phyloP scores from a whole-genome alignment of 1,284 basidiomycete genomes.

The Ceratobasidium sp. region DNA sequence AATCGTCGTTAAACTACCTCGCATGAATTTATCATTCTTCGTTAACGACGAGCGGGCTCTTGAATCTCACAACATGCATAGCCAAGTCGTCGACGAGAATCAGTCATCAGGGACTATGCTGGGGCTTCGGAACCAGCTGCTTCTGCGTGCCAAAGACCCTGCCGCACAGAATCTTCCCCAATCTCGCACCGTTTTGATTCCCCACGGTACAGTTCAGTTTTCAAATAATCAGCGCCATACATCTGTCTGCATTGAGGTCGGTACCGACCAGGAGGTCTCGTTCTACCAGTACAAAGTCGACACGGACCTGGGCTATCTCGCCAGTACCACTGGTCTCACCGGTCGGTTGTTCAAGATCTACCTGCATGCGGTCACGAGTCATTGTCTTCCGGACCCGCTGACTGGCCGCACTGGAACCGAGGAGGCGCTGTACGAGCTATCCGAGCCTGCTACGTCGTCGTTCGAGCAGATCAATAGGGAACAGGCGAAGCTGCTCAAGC shows the following conservation, averaged over 20 bases:
- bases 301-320: conserved; percentile 55
- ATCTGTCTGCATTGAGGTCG: conserved; percentile 7
- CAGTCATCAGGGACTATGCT: conserved; percentile 51
- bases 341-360: conserved; percentile 58
- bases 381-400: conserved; percentile 60
- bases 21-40: conserved; percentile 46
- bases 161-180: conserved; percentile 24
- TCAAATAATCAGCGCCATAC: conserved; percentile 34
- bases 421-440: conserved; percentile 58
- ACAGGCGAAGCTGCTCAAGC: conserved; percentile 53
- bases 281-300: conserved; percentile 57
- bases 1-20: conserved; percentile 44
- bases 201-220: conserved; percentile 52
- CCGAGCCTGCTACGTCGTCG: conserved; percentile 56
- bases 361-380: conserved; percentile 60
- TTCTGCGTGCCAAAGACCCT: conserved; percentile 38
- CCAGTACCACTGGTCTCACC: conserved; percentile 52
- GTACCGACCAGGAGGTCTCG: not conserved
- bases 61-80: conserved; percentile 46
- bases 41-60: conserved; percentile 43
- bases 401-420: conserved; percentile 60
- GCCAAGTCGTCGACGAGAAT: conserved; percentile 50
- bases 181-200: conserved; percentile 54
- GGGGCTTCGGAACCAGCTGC: conserved; percentile 47
- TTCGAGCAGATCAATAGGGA: conserved; percentile 54